phyloP scores from a whole-genome alignment of 306 rosid species.

The Dryas octopetala region DNA sequence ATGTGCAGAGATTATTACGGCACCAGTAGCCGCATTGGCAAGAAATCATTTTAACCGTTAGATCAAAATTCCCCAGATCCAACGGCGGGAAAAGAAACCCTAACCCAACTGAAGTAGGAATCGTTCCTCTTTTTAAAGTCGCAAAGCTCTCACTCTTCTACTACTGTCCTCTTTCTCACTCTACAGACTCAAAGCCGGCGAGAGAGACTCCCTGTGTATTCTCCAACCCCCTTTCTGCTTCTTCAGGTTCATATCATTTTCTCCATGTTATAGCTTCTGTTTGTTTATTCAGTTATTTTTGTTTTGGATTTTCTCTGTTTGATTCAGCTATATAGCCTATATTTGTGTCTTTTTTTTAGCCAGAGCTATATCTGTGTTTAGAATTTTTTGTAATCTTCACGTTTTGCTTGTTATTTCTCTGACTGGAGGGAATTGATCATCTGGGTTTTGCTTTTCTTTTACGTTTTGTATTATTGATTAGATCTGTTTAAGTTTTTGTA shows the following conservation, averaged over 20 bases:
- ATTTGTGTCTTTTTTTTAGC: too few relatives aligned
- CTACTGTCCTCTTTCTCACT: constrained; percentile 1
- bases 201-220: background rate
- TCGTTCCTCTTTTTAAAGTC: constrained; percentile 6
- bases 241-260: constrained; percentile 10
- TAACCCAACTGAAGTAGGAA: constrained; percentile 2
- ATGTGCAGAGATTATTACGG: background rate
- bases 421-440: background rate
- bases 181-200: background rate
- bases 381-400: background rate
- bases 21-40: background rate
- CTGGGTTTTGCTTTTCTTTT: background rate
- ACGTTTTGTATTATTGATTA: background rate
- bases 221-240: background rate
- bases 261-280: background rate
- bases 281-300: too few relatives aligned
- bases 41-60: background rate
- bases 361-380: background rate
- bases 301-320: background rate
- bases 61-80: constrained; percentile 12
- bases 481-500: background rate
- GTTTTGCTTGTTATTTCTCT: background rate
- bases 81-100: constrained; percentile 27
- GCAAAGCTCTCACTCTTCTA: background rate
- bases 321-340: background rate